Evolutionary conservation across 768 basidiomycete genomes (phyloP).

Genomic region (Leucosporidium yakuticum): DNA sequence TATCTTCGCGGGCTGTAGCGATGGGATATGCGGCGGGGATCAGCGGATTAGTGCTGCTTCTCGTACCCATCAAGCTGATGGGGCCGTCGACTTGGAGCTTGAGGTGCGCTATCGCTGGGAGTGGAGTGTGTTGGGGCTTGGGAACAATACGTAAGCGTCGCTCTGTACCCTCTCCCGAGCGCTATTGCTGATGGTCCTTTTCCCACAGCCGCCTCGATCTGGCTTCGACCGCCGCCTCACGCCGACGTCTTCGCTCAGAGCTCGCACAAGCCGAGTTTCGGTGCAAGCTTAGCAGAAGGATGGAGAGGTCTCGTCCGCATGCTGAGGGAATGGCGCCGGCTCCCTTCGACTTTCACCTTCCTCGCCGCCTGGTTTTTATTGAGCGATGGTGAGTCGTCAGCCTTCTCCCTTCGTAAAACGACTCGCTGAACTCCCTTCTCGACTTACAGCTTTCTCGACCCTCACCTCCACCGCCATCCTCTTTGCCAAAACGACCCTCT

Average conservation of each 20-base stretch:
- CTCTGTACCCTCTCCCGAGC: constrained; percentile 55
- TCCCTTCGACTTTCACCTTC: constrained; percentile 80
- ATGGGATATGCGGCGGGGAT: constrained; percentile 57
- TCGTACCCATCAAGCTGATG: constrained; percentile 70
- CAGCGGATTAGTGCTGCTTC: constrained; percentile 60
- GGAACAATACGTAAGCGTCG: constrained; percentile 69
- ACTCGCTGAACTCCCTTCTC: neutral
- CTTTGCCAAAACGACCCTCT: constrained; percentile 80
- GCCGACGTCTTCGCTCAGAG: neutral
- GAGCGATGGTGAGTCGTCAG: constrained; percentile 62
- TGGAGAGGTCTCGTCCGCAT: constrained; percentile 73
- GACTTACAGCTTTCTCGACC: constrained; percentile 70
- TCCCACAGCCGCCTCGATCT: constrained; percentile 13
- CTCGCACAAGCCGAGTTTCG: neutral
- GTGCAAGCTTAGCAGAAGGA: constrained; percentile 56
- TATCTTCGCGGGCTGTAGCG: constrained; percentile 41
- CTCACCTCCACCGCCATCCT: constrained; percentile 86
- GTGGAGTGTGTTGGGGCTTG: constrained; percentile 80
- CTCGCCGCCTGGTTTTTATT: constrained; percentile 91
- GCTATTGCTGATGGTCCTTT: constrained; percentile 2
- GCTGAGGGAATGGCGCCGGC: constrained; percentile 66
- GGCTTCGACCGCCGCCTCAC: constrained; percentile 10
- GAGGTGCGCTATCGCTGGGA: constrained; percentile 73
- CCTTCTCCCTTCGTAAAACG: neutral
- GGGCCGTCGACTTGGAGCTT: constrained; percentile 71